Evolutionary conservation across 2,329 filamentous ascomycete species (phyloP).

Genomic region (Raffaelea arxii): DNA sequence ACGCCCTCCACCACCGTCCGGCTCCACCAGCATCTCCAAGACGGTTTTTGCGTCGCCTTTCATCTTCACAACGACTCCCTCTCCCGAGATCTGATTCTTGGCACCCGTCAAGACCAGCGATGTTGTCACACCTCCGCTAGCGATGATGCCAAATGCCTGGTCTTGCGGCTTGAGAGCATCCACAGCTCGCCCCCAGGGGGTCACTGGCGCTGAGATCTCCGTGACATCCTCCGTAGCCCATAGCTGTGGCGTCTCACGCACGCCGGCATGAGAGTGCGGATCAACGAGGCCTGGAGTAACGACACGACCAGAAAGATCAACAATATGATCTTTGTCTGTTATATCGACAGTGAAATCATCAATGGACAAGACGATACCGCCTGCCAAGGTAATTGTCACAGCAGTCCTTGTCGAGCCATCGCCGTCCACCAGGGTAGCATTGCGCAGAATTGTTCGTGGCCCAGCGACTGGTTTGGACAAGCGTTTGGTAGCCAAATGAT

Average conservation of each 20-base stretch:
- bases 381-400: not conserved
- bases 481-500: not conserved
- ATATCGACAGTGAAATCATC: not conserved
- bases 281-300: conserved; percentile 34
- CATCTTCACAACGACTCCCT: conserved; percentile 33
- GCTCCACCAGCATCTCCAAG: conserved; percentile 30
- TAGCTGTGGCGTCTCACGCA: conserved; percentile 23
- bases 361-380: not conserved
- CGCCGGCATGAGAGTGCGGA: conserved; percentile 33
- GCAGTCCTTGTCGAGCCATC: not conserved
- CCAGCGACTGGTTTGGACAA: not conserved
- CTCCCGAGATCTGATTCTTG: conserved; percentile 35
- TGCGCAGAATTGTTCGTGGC: not conserved
- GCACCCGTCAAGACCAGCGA: conserved; percentile 35
- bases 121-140: conserved; percentile 33
- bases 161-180: conserved; percentile 33
- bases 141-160: conserved; percentile 24
- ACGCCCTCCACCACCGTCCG: not conserved
- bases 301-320: conserved; percentile 24
- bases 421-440: conserved; percentile 4
- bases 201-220: conserved; percentile 26
- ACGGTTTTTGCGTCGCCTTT: conserved; percentile 26
- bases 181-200: conserved; percentile 26
- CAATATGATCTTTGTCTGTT: not conserved
- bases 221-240: conserved; percentile 24